Evolutionary conservation across 1,284 basidiomycete genomes (phyloP).

Genomic region (Rhodotorula sp.): DNA sequence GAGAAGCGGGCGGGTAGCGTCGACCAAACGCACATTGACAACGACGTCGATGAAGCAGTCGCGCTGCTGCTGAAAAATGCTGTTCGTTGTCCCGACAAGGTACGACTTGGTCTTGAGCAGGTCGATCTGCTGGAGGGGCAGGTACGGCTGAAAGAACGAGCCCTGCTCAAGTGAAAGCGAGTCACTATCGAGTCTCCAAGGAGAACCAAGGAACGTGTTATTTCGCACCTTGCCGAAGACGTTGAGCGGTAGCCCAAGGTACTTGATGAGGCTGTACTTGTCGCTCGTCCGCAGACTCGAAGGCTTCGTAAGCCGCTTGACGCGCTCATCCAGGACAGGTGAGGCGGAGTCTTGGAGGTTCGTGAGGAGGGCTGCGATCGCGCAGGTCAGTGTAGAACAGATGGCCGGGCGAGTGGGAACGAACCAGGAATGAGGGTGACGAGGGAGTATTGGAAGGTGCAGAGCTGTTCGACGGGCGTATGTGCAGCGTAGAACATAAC

Average conservation of each 20-base stretch:
- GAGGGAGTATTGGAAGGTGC: slow-evolving; percentile 96
- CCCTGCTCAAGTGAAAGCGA: slow-evolving; percentile 55
- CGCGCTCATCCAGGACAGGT: slow-evolving; percentile 72
- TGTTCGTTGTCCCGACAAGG: slow-evolving; percentile 86
- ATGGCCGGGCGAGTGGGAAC: slow-evolving; percentile 59
- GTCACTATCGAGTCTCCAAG: not conserved
- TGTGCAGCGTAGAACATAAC: slow-evolving; percentile 83
- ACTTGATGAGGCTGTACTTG: slow-evolving; percentile 83
- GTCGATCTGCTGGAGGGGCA: slow-evolving; percentile 93
- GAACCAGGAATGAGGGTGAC: slow-evolving; percentile 50
- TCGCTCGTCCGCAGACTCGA: slow-evolving; percentile 86
- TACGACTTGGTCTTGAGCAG: slow-evolving; percentile 77
- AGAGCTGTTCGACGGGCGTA: slow-evolving; percentile 92
- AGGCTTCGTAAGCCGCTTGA: slow-evolving; percentile 63
- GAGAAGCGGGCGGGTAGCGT: not conserved
- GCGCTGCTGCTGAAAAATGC: slow-evolving; percentile 89
- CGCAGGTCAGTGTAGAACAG: slow-evolving; percentile 44
- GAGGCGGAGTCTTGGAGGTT: slow-evolving; percentile 88
- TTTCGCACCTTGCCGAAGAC: slow-evolving; percentile 49
- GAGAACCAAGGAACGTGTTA: not conserved
- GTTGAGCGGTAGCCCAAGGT: slow-evolving; percentile 85
- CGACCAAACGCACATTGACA: slow-evolving; percentile 69
- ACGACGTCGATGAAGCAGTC: slow-evolving; percentile 79
- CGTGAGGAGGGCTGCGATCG: slow-evolving; percentile 68
- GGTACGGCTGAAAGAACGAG: slow-evolving; percentile 95